phyloP scores from a whole-genome alignment of 129 eudicot genomes.

The Chrysanthemum lavandulifolium region DNA sequence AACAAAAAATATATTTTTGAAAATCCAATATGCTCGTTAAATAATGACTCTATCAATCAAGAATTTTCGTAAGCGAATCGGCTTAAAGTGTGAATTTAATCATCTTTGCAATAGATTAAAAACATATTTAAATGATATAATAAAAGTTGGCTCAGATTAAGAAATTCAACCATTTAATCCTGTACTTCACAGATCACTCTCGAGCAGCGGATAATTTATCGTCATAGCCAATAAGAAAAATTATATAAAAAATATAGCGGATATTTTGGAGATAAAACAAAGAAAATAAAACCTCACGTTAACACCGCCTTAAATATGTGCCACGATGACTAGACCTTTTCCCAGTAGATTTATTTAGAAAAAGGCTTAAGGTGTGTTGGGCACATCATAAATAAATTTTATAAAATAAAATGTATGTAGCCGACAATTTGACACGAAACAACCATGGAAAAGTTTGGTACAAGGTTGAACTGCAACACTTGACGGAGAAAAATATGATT shows the following conservation, averaged over 20 bases:
- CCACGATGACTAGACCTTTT: slow-evolving; percentile 73
- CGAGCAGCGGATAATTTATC: slow-evolving; percentile 82
- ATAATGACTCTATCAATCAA: slow-evolving; percentile 82
- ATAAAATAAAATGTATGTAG: no score
- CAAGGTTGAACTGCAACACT: slow-evolving; percentile 78
- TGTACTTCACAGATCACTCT: slow-evolving; percentile 60
- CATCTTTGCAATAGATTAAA: slow-evolving; percentile 44
- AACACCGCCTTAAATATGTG: slow-evolving; percentile 55
- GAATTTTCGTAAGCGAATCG: slow-evolving; percentile 95
- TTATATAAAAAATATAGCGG: slow-evolving; percentile 32
- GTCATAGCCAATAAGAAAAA: slow-evolving; percentile 20
- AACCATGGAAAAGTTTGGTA: slow-evolving; percentile 40
- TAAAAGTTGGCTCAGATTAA: slow-evolving; percentile 66
- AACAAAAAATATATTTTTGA: background rate
- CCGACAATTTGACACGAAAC: slow-evolving; percentile 69
- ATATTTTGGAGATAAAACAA: slow-evolving; percentile 49
- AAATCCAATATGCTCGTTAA: slow-evolving; percentile 42
- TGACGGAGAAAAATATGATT: slow-evolving; percentile 31
- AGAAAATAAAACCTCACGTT: slow-evolving; percentile 51
- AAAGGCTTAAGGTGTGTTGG: slow-evolving; percentile 64
- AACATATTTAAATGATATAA: background rate
- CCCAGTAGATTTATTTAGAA: slow-evolving; percentile 32
- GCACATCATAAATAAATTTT: no score
- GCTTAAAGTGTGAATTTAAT: slow-evolving; percentile 69
- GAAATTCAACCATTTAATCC: slow-evolving; percentile 91